Evolutionary conservation across 2,329 filamentous ascomycete genomes (phyloP).

Genomic region (Ophiobolus disseminans): DNA sequence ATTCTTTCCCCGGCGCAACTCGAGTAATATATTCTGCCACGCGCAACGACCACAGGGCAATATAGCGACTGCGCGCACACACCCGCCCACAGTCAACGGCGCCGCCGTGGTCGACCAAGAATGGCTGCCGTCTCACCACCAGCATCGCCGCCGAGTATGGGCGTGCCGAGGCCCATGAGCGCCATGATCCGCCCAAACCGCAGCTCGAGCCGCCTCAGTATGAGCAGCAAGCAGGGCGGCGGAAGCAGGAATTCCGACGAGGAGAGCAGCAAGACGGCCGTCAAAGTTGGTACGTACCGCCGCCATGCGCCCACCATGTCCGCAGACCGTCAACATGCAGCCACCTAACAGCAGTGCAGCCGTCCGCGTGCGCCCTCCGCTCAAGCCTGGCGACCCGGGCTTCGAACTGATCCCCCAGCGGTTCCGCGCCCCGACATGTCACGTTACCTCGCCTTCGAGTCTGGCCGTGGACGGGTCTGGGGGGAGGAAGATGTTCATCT

Average conservation of each 20-base stretch:
- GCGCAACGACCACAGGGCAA: not conserved
- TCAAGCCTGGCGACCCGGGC: constrained; percentile 83
- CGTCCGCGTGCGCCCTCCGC: constrained; percentile 88
- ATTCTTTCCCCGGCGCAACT: not conserved
- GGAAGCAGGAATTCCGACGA: constrained; percentile 88
- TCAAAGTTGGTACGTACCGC: constrained; percentile 86
- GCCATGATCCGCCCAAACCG: constrained; percentile 78
- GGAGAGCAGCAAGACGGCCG: constrained; percentile 79
- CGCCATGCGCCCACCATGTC: constrained; percentile 9
- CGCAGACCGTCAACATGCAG: constrained; percentile 11
- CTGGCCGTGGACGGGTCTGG: constrained; percentile 89
- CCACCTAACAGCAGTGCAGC: constrained; percentile 61
- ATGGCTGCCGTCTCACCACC: constrained; percentile 47
- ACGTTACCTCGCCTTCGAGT: constrained; percentile 84
- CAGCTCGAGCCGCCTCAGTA: constrained; percentile 86
- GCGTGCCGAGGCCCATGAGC: constrained; percentile 71
- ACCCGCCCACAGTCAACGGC: constrained; percentile 20
- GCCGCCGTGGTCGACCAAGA: constrained; percentile 30
- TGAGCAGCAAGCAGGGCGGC: constrained; percentile 75
- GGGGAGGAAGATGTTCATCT: constrained; percentile 93
- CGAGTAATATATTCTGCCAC: not conserved
- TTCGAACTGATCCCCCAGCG: constrained; percentile 95
- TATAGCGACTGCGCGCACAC: constrained; percentile 18
- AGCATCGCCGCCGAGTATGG: constrained; percentile 53
- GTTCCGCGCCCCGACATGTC: constrained; percentile 91